These are phyloP conservation scores for Candida sp. DNA, from an alignment of 1,139 yeast genomes.

Conservation along the genomic window DNA sequence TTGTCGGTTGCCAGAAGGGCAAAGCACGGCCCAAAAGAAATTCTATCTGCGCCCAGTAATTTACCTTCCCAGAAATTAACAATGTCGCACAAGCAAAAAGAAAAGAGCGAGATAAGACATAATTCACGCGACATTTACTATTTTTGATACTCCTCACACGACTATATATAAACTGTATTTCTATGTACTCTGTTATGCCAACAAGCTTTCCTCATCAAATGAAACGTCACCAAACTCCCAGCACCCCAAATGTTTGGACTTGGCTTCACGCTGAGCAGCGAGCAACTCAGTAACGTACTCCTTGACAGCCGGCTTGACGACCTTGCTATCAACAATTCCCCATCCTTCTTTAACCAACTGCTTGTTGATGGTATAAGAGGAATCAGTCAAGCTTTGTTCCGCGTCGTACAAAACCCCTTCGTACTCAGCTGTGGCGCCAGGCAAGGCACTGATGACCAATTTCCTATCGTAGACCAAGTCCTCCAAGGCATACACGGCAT, in stretches of 20 bases:
- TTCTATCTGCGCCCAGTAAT: neutral
- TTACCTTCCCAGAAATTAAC: neutral
- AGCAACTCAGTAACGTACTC: constrained; percentile 44
- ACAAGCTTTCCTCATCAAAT: constrained; percentile 53
- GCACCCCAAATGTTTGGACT: constrained; percentile 61
- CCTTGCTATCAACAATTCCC: constrained; percentile 58
- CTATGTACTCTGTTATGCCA: constrained; percentile 1
- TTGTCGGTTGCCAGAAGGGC: neutral
- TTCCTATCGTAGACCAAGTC: constrained; percentile 58
- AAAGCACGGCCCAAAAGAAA: neutral
- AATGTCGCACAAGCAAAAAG: neutral
- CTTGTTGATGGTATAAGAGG: constrained; percentile 66
- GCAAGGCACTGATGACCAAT: constrained; percentile 61
- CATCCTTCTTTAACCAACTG: constrained; percentile 67
- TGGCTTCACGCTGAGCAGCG: constrained; percentile 52
- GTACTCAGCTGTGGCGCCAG: constrained; percentile 44
- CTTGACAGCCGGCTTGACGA: constrained; percentile 36
- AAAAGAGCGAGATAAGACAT: neutral
- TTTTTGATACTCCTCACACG: neutral
- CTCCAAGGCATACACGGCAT: constrained; percentile 61
- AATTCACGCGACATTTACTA: neutral
- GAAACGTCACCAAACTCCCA: constrained; percentile 86
- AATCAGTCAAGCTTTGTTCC: constrained; percentile 56
- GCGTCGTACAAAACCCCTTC: constrained; percentile 66
- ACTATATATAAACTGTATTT: neutral